Conservation (phyloP, 352 stramenopile genomes). For the Phytophthora hybrid region DNA sequence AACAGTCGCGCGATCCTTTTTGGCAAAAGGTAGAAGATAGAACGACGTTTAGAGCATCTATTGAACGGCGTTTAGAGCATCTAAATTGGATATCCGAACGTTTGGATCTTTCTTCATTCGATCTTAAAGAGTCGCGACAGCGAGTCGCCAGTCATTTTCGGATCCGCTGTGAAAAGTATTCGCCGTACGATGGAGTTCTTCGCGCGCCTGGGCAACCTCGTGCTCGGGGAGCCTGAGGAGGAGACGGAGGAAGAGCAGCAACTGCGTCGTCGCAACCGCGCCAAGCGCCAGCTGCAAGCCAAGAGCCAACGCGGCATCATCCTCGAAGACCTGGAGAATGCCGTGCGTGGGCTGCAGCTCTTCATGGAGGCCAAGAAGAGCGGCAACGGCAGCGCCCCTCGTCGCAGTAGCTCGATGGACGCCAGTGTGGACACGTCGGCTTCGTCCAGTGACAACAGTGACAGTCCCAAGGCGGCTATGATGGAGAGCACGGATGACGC, state of each 20-base stretch:
- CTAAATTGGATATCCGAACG: no score
- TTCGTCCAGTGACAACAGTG: constrained; percentile 25
- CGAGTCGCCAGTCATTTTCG: constrained; percentile 8
- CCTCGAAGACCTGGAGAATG: constrained; percentile 82
- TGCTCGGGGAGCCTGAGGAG: constrained; percentile 57
- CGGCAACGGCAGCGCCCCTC: constrained; percentile 5
- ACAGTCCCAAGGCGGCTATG: constrained; percentile 47
- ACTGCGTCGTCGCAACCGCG: constrained; percentile 53
- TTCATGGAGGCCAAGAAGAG: constrained; percentile 56
- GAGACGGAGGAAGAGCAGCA: constrained; percentile 65
- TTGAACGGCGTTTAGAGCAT: no score
- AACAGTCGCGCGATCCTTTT: no score
- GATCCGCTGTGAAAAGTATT: constrained; percentile 11
- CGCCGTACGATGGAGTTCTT: constrained; percentile 66
- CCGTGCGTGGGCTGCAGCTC: constrained; percentile 63
- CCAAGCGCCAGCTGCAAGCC: constrained; percentile 71
- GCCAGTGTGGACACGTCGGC: constrained; percentile 9
- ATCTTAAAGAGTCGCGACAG: constrained; percentile 17
- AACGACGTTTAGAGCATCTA: no score
- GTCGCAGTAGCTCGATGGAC: constrained; percentile 31
- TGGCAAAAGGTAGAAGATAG: no score
- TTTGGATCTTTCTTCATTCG: not conserved
- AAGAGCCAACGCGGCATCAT: constrained; percentile 83
- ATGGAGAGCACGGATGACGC: constrained; percentile 84
- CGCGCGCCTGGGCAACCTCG: constrained; percentile 52